Conservation (phyloP, 2,329 filamentous ascomycete genomes). For the Colletotrichum acutatum region DNA sequence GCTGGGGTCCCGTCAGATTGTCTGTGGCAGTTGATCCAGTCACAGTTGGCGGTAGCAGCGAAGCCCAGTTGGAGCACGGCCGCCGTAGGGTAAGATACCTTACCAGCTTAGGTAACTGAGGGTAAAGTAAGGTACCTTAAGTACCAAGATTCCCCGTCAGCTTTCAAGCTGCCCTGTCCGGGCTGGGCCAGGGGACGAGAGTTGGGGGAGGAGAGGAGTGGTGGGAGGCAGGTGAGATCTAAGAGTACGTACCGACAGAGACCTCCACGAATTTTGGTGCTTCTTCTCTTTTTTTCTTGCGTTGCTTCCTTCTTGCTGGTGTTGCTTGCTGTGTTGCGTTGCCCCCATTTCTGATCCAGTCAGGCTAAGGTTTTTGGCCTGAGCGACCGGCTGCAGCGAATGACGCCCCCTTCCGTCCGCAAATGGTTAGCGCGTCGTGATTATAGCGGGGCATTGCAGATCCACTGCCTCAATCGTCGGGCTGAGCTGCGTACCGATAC, state of each 20-base stretch:
- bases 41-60: not conserved
- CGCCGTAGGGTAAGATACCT: too few species aligned
- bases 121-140: too few species aligned
- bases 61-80: not conserved
- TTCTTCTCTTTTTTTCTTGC: not conserved
- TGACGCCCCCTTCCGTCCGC: conserved; percentile 13
- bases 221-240: not conserved
- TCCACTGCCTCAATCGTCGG: conserved; percentile 27
- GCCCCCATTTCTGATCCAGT: conserved; percentile 3
- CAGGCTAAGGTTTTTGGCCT: conserved; percentile 27
- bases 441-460: conserved; percentile 24
- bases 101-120: too few species aligned
- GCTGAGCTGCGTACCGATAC: conserved; percentile 20
- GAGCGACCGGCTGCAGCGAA: conserved; percentile 35
- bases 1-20: not conserved
- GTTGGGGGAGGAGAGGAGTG: not conserved
- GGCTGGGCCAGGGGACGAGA: not conserved
- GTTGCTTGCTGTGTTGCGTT: not conserved
- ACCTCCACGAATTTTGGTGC: not conserved
- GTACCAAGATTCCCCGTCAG: not conserved
- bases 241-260: not conserved
- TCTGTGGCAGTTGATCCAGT: not conserved
- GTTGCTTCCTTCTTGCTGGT: not conserved
- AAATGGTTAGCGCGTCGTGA: conserved; percentile 5
- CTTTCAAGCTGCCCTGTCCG: not conserved